These are phyloP conservation scores for Debaryomyces prosopidis DNA, from an alignment of 805 yeast genomes.

Conservation along the genomic window DNA sequence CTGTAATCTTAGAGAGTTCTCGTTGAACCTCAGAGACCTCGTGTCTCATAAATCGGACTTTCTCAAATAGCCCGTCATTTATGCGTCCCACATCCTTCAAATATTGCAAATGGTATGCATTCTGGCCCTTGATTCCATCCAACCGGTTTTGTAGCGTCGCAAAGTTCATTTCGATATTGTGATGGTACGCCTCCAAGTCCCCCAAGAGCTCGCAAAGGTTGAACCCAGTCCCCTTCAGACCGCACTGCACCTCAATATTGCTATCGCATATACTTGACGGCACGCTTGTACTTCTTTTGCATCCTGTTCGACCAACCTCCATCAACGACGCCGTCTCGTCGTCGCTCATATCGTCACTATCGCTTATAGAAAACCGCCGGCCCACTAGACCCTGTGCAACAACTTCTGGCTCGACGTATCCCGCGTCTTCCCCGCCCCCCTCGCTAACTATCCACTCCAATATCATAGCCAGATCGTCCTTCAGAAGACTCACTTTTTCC, in stretches of 20 bases:
- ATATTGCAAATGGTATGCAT: neutral
- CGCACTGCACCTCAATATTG: neutral
- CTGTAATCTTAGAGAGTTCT: neutral
- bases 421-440: no score
- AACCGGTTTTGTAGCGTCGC: slow-evolving; percentile 1
- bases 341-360: slow-evolving; percentile 7
- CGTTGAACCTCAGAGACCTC: neutral
- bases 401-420: neutral
- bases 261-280: slow-evolving; percentile 1
- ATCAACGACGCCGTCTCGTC: slow-evolving; percentile 13
- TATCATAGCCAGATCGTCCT: slow-evolving; percentile 13
- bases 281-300: neutral
- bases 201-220: slow-evolving; percentile 4
- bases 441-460: slow-evolving; percentile 14
- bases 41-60: neutral
- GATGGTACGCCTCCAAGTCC: slow-evolving; percentile 10
- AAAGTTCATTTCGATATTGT: slow-evolving; percentile 4
- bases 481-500: slow-evolving; percentile 1
- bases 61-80: neutral
- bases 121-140: slow-evolving; percentile 2
- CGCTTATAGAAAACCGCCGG: neutral
- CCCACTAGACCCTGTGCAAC: neutral
- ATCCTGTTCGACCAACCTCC: slow-evolving; percentile 3
- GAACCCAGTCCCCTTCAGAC: neutral
- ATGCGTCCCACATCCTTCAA: neutral